Conservation (phyloP, 2,329 filamentous ascomycete species). For the Aureobasidium namibiae region DNA sequence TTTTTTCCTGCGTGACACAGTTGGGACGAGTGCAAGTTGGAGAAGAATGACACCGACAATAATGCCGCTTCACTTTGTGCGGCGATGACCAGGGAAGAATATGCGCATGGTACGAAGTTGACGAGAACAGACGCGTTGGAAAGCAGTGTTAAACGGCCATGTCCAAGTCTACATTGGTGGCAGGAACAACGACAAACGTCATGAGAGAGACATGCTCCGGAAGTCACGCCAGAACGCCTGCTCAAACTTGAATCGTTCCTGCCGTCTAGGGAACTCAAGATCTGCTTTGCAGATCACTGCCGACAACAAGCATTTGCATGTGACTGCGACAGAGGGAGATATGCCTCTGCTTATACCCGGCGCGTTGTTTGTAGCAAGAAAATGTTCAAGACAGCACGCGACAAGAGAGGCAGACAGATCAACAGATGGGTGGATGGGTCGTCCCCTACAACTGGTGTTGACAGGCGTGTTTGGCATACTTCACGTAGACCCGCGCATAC, state of each 20-base stretch:
- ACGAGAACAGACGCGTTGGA: neutral
- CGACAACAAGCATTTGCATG: neutral
- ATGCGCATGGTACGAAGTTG: neutral
- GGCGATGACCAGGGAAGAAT: neutral
- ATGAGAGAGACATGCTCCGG: neutral
- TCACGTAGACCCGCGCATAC: neutral
- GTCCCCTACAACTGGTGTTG: slow-evolving; percentile 1
- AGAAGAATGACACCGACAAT: neutral
- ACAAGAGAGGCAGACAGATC: too few species aligned
- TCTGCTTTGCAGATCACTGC: neutral
- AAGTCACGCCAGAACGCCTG: neutral
- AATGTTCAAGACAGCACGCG: neutral
- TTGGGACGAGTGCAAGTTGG: neutral
- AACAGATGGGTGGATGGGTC: neutral
- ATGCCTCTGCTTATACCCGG: neutral
- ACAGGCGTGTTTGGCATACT: neutral
- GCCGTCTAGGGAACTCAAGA: neutral
- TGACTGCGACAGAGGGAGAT: neutral
- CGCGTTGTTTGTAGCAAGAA: neutral
- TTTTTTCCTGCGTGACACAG: neutral
- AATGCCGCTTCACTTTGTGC: neutral
- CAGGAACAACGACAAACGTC: neutral
- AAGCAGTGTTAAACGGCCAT: neutral
- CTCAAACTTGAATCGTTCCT: neutral
- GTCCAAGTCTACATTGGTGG: neutral